phyloP scores from a whole-genome alignment of 768 basidiomycete species.

The Lactifluus piperatus region DNA sequence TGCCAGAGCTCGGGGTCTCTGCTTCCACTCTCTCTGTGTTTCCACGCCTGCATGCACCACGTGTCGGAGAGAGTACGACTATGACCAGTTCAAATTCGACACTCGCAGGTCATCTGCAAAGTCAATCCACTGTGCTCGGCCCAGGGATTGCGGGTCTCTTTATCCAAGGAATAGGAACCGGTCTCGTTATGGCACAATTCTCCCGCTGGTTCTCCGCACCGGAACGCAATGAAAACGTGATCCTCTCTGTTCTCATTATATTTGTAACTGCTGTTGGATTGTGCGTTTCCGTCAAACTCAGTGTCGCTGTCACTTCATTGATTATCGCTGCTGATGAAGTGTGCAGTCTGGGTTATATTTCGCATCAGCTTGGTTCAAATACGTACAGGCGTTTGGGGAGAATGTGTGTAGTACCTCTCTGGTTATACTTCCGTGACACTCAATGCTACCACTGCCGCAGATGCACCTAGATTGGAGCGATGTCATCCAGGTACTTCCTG shows the following conservation, averaged over 20 bases:
- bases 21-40: neutral
- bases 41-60: neutral
- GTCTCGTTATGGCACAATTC: constrained; percentile 7
- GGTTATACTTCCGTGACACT: neutral
- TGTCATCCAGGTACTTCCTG: neutral
- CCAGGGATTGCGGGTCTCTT: constrained; percentile 1
- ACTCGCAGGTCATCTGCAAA: neutral
- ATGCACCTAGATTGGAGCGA: neutral
- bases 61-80: neutral
- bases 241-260: neutral
- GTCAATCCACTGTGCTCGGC: neutral
- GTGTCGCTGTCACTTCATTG: neutral
- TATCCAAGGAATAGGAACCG: neutral
- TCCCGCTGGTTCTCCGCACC: constrained; percentile 1
- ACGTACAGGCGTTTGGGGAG: neutral
- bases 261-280: constrained; percentile 5
- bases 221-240: neutral
- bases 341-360: constrained; percentile 1
- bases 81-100: neutral
- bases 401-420: neutral
- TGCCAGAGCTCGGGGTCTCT: neutral
- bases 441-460: neutral
- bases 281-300: neutral
- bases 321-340: neutral
- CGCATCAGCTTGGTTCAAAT: neutral